Evolutionary conservation across 2,329 filamentous ascomycete genomes (phyloP), one percentile per base, ranked within the genome.

Genomic region (Helotiales sp.): DNA sequence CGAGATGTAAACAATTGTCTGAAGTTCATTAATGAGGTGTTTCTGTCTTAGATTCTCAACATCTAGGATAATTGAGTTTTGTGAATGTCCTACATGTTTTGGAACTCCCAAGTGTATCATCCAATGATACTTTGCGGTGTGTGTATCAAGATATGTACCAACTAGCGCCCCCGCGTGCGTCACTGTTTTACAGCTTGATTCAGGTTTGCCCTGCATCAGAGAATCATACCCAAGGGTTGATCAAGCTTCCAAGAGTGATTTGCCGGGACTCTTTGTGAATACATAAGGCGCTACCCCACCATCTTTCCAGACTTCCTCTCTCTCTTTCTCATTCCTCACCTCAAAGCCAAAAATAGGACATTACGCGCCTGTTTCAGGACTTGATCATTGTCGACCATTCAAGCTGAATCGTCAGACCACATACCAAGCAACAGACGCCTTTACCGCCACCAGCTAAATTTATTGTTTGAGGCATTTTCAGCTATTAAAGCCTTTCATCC

Each of bases 351-450:
- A 30, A 63, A 63, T 63, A 64, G 60, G 52, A 25, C 17, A 4
- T n/a, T 44, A 60, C 52, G 56, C 58, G 64, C 61, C 27, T 44
- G 57, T 65, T 57, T 63, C 58, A 64, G 58, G 57, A 54, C 29
- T 27, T 55, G 55, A 62, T 36, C 53, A 60, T 38, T 55, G 46
- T 47, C 60, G 38, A 54, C 66, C 64, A 66, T 50, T 62, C 63
- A 62, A 64, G n/a, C 52, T 30, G 34, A 57, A 38, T 40, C 34
- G 15, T 31, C 38, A 52, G 38, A 57, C 47, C 48, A 29, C 34
- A 59, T 40, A 58, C 51, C 33, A 64, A 40, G 55, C 60, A 62
- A n/a, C n/a, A n/a, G 52, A 61, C 49, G 54, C 49, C 31, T 25
- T 47, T 30, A 17, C 44, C 42, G 55, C 55, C 57, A 57, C 53